phyloP scores from a whole-genome alignment of 148 eudicot species.

The Hydrangea macrophylla region DNA sequence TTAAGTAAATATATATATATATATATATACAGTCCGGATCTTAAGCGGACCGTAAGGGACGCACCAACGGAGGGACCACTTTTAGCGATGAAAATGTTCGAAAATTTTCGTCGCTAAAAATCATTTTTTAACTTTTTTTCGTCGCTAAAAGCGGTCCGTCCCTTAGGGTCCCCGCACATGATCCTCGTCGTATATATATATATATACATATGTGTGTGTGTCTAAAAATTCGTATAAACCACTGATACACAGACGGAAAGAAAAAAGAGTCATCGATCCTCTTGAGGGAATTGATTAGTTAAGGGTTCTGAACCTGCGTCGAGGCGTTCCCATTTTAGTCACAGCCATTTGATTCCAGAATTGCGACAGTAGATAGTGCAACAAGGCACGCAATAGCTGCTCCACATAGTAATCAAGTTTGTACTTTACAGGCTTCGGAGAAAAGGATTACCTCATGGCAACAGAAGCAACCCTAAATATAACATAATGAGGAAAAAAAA shows the following conservation, averaged over 20 bases:
- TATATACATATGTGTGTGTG: too few species aligned
- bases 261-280: neutral
- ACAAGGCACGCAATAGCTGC: constrained; percentile 13
- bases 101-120: too few species aligned
- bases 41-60: too few species aligned
- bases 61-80: too few species aligned
- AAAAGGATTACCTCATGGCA: constrained; percentile 5
- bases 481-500: neutral
- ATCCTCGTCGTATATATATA: too few species aligned
- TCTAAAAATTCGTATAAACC: too few species aligned
- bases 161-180: too few species aligned
- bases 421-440: constrained; percentile 7
- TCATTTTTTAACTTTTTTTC: too few species aligned
- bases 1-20: too few species aligned
- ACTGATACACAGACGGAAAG: neutral
- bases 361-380: constrained; percentile 10
- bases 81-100: too few species aligned
- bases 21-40: too few species aligned
- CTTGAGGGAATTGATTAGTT: neutral
- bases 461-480: constrained; percentile 11
- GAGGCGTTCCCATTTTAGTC: constrained; percentile 22
- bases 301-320: constrained; percentile 32
- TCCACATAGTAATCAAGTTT: constrained; percentile 23
- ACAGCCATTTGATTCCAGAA: constrained; percentile 10
- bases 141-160: too few species aligned